Evolutionary conservation across 2,329 filamentous ascomycete species (phyloP), one percentile per base, ranked within the genome.

Genomic region (Pseudocercospora crystallina): DNA sequence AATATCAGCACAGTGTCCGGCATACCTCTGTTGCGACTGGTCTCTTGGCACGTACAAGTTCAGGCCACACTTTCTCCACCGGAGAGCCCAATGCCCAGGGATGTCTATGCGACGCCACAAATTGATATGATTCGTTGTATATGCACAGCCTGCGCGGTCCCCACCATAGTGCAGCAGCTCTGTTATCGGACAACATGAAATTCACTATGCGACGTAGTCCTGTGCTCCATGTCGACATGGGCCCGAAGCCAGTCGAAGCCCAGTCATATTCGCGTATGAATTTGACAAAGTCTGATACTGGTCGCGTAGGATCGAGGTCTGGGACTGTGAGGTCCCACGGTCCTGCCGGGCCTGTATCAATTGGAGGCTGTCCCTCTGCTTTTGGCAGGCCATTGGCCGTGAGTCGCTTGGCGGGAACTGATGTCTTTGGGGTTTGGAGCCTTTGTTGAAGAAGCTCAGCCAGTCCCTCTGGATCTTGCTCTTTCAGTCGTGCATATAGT

Each of bases 51-150:
- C 17, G 26, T 51, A 55, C 14, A 13, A 49, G 46, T 14, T 61
- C 58, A 8, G 41, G 50, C 52, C 56, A 60, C 8, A 55, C 49
- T 11, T 46, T 13, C 8, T 11, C 10, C 5, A 58, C 40, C 35
- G 64, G 64, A 17, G 46, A 34, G 8, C 53, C 54, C 8, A 60
- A 34, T 2, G 45, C 46, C 5, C 32, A 14, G 0, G 56, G 48
- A 30, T 71, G 67, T n/a, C 67, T 52, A 2, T 55, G 39, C 2
- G 64, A 64, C 5, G 70, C 52, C 8, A 73, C 54, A 32, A 64
- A 49, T 12, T 67, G 57, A 29, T 71, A 71, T 0, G 60, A 48
- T 26, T 70, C 65, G 29, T 73, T 73, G 59, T 71, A 70, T 5
- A 72, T 47, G 59, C 69, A 67, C 10, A 57, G 62, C 7, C 65